Conservation (phyloP, 1,139 yeast genomes). For the Yamadazyma blattariae region DNA sequence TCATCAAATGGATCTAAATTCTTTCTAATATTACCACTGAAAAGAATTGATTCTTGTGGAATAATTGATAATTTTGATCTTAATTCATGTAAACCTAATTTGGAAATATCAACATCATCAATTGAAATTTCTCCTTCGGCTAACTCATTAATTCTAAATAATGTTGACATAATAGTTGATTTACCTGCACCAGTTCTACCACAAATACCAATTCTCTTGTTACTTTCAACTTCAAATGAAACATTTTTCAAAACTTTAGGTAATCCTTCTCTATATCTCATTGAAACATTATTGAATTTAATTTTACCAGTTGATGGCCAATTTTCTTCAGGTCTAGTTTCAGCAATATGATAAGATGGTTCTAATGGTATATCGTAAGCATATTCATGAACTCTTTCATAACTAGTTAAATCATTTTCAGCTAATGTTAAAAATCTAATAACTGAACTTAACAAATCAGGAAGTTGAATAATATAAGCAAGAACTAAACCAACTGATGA, state of each 20-base stretch:
- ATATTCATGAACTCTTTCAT: slow-evolving; percentile 73
- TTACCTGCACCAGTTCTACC: slow-evolving; percentile 86
- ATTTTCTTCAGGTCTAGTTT: slow-evolving; percentile 49
- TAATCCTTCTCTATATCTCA: slow-evolving; percentile 73
- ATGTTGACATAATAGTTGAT: slow-evolving; percentile 63
- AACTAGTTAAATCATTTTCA: slow-evolving; percentile 83
- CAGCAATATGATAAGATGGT: slow-evolving; percentile 48
- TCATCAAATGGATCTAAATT: slow-evolving; percentile 68
- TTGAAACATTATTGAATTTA: slow-evolving; percentile 52
- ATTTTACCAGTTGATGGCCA: slow-evolving; percentile 52
- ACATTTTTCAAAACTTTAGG: slow-evolving; percentile 70
- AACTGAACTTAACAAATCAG: slow-evolving; percentile 48
- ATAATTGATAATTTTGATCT: slow-evolving; percentile 80
- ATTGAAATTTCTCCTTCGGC: slow-evolving; percentile 49
- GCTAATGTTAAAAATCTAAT: slow-evolving; percentile 63
- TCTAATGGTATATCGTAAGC: slow-evolving; percentile 47
- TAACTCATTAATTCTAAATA: slow-evolving; percentile 61
- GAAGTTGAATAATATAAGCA: slow-evolving; percentile 55
- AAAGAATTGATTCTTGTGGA: slow-evolving; percentile 92
- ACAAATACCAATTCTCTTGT: slow-evolving; percentile 70
- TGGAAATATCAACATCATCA: slow-evolving; percentile 56
- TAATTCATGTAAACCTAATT: slow-evolving; percentile 72
- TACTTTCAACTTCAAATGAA: slow-evolving; percentile 42
- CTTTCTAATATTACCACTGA: slow-evolving; percentile 75
- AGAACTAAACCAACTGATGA: slow-evolving; percentile 72